Base-by-base conservation (phyloP, 2,329 filamentous ascomycete species). In the Sporothrix euskadiensis region DNA sequence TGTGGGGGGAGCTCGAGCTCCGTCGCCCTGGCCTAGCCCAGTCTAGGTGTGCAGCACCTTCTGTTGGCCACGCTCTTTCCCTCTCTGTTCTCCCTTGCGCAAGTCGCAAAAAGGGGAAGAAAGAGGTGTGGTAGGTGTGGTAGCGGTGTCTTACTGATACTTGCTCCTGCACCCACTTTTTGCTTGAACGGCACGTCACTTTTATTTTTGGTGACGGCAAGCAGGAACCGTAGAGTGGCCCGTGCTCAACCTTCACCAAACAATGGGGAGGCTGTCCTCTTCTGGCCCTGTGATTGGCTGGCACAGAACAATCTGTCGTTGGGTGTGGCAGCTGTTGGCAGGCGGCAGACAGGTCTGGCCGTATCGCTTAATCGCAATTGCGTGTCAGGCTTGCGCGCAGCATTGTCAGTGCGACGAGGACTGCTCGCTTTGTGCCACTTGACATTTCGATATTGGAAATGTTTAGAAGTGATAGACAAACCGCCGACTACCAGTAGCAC, bases 221-320 rank as follows among this genome's bases (percentile, higher is more conserved):
- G 74, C 72, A 75, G 69, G 74, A 47, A 35, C 63, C 72, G 30
- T 14, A 16, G 2, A 4, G 1, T 70, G 74, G 69, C 35, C 71
- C 72, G 69, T 72, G 71, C 69, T 12, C 47, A 1, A 4, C 59
- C 35, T 39, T 19, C 32, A 41, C 56, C 30, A 56, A 69, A 56
- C 44, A 16, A 44, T 44, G 54, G 70, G 47, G 39, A 47, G 61
- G 22, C 52, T 44, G 66, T 26, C 47, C 59, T 30, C 39, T 30
- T 47, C 61, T 26, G 61, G 10, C 39, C 22, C 39, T 66, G 61
- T 47, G 39, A 66, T 66, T 66, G 61, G 61, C 8, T n/a, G 19
- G 6, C 19, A n/a, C 19, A 22, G 35, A 10, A 22, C 30, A 41
- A 22, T 41, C 35, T 19, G 22, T 12, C 59, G 3, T 41, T 44